Evolutionary conservation across 192 early-diverging fungal species (phyloP).

Genomic region (Rhizoclosmatium globosum): DNA sequence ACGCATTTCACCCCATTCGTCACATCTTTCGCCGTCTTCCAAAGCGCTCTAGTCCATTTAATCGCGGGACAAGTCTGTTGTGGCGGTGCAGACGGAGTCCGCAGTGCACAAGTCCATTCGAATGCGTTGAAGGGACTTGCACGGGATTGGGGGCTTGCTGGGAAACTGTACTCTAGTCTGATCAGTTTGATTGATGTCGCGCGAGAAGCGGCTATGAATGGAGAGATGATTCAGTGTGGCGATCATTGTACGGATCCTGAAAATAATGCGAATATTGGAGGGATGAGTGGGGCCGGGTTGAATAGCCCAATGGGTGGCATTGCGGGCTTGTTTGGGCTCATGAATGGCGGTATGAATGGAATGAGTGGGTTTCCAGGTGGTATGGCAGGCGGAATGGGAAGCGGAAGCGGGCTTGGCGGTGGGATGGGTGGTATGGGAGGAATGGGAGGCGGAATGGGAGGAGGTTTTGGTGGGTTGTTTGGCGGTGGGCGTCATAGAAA

Average conservation of each 20-base stretch:
- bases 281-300: too few species aligned
- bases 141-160: slow-evolving; percentile 13
- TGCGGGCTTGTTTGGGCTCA: too few species aligned
- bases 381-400: not conserved
- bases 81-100: not conserved
- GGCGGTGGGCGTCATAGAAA: not conserved
- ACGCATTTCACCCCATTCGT: not conserved
- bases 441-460: not conserved
- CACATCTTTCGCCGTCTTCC: slow-evolving; percentile 14
- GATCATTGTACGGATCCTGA: not conserved
- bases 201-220: not conserved
- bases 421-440: not conserved
- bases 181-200: slow-evolving; percentile 17
- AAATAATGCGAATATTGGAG: too few species aligned
- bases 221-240: not conserved
- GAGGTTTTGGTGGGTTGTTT: not conserved
- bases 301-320: too few species aligned
- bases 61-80: slow-evolving; percentile 14
- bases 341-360: not conserved
- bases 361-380: not conserved
- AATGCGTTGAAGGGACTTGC: slow-evolving; percentile 10
- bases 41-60: slow-evolving; percentile 20
- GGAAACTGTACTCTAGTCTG: slow-evolving; percentile 13
- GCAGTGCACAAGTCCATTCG: not conserved
- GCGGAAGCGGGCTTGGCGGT: not conserved